Conservation (phyloP, 371 early-diverging fungal species). For the Mucor irregularis region DNA sequence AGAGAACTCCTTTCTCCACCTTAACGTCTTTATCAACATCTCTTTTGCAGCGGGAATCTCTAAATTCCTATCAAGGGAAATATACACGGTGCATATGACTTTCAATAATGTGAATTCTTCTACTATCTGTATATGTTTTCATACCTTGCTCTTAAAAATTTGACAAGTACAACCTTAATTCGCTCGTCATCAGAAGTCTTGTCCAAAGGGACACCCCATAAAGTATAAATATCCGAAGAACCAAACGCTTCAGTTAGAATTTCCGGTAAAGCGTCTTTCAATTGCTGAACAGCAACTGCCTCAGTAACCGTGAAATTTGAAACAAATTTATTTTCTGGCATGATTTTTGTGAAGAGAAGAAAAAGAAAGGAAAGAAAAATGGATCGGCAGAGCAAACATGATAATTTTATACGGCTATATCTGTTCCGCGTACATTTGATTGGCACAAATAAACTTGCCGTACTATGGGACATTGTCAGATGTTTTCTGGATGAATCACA, state of each 20-base stretch:
- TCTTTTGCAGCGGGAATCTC: constrained; percentile 40
- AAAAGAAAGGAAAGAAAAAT: neutral
- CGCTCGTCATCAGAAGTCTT: constrained; percentile 49
- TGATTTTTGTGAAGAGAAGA: neutral
- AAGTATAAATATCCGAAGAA: constrained; percentile 28
- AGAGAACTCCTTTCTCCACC: constrained; percentile 58
- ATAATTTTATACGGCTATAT: too few relatives aligned
- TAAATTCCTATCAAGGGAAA: constrained; percentile 39
- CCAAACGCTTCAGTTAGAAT: constrained; percentile 38
- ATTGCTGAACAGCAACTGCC: constrained; percentile 36
- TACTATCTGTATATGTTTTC: neutral
- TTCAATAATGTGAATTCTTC: neutral
- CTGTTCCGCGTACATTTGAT: too few relatives aligned
- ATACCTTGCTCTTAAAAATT: constrained; percentile 60
- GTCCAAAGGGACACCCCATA: constrained; percentile 57
- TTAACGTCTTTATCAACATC: constrained; percentile 54
- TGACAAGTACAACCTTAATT: constrained; percentile 55
- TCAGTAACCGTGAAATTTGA: constrained; percentile 42
- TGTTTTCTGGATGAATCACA: too few relatives aligned
- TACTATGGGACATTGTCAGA: too few relatives aligned
- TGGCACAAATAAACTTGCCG: constrained; percentile 30
- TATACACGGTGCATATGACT: too few relatives aligned
- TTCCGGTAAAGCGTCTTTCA: constrained; percentile 49
- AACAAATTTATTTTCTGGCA: constrained; percentile 19
- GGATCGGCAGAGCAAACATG: too few relatives aligned